These are phyloP conservation scores for Aspergillus sojae DNA, from an alignment of 2,329 filamentous ascomycete species.

Conservation along the genomic window DNA sequence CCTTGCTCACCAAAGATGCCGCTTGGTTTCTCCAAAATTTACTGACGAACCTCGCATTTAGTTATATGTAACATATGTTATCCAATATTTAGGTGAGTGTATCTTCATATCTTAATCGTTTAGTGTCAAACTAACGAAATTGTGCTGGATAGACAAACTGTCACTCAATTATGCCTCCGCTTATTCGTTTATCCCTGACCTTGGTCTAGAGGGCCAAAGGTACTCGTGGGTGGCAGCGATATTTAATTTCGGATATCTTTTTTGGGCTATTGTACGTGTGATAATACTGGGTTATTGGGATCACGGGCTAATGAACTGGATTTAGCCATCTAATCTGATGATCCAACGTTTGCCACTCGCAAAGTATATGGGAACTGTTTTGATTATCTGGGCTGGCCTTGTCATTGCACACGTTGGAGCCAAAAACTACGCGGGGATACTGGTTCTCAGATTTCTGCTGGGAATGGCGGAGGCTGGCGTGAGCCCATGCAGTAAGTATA, in stretches of 20 bases:
- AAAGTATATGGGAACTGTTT: conserved; percentile 45
- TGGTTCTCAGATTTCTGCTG: conserved; percentile 52
- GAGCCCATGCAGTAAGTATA: conserved; percentile 32
- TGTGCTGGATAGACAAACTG: conserved; percentile 27
- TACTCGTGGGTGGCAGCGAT: conserved; percentile 51
- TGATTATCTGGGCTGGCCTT: conserved; percentile 47
- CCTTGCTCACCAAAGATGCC: neutral
- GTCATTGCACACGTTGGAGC: conserved; percentile 42
- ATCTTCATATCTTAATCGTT: neutral
- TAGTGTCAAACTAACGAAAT: neutral
- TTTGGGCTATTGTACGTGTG: conserved; percentile 15
- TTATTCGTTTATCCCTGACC: conserved; percentile 47
- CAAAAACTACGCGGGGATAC: conserved; percentile 44
- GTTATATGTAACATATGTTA: conserved; percentile 46
- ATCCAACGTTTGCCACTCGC: conserved; percentile 48
- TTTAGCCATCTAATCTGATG: conserved; percentile 41
- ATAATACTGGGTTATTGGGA: neutral
- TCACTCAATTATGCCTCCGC: conserved; percentile 42
- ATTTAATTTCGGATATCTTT: conserved; percentile 49
- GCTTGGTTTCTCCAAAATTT: neutral
- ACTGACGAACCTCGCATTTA: conserved; percentile 25
- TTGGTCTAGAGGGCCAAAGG: conserved; percentile 44
- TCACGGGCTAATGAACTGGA: conserved; percentile 26
- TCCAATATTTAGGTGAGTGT: conserved; percentile 48
- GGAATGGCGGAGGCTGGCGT: conserved; percentile 46